These are phyloP conservation scores for Choiromyces venosus DNA, from an alignment of 495 filamentous ascomycete species.

Conservation along the genomic window DNA sequence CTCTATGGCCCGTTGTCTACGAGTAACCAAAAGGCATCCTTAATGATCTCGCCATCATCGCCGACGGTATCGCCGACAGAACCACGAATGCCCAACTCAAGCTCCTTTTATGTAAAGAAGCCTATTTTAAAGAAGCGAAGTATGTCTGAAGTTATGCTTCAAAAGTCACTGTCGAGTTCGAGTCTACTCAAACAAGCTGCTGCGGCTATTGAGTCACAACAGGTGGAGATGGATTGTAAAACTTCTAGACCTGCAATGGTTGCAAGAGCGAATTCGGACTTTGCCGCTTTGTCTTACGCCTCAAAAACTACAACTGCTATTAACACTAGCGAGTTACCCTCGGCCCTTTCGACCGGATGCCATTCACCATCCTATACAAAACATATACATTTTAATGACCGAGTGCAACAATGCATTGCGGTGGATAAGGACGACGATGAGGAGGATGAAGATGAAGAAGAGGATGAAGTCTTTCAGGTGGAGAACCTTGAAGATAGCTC, in stretches of 20 bases:
- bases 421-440: conserved; percentile 74
- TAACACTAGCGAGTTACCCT: conserved; percentile 54
- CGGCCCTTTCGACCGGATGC: conserved; percentile 55
- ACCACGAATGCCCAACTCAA: conserved; percentile 27
- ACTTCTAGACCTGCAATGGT: conserved; percentile 39
- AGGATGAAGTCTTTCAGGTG: conserved; percentile 40
- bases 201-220: conserved; percentile 84
- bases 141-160: conserved; percentile 91
- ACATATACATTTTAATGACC: conserved; percentile 95
- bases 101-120: conserved; percentile 53
- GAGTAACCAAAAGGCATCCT: conserved; percentile 47
- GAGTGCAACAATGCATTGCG: conserved; percentile 92
- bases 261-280: conserved; percentile 57
- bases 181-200: conserved; percentile 91
- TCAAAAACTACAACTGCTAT: conserved; percentile 54
- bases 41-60: conserved; percentile 50
- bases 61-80: conserved; percentile 47
- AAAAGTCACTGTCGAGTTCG: conserved; percentile 81
- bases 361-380: conserved; percentile 48
- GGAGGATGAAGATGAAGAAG: conserved; percentile 55
- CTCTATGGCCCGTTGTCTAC: conserved; percentile 89
- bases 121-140: conserved; percentile 95
- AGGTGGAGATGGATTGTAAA: conserved; percentile 54
- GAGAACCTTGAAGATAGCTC: conserved; percentile 58
- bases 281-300: conserved; percentile 53